Conservation (phyloP, 2,329 filamentous ascomycete genomes). For the Coniochaeta pulveracea region DNA sequence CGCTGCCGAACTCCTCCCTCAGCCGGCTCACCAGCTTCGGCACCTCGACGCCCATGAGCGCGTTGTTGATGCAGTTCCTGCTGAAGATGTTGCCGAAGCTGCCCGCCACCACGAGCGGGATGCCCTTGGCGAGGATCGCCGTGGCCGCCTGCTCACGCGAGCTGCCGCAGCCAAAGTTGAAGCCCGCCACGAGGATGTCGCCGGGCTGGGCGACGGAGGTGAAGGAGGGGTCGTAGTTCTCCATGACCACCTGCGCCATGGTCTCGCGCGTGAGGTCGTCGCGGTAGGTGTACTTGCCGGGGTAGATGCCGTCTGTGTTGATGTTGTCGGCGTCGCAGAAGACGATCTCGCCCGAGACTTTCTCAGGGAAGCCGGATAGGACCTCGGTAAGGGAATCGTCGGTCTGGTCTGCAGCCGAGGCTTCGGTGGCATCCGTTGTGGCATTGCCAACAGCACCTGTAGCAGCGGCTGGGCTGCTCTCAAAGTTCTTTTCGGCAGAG, state of each 20-base stretch:
- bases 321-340: background rate
- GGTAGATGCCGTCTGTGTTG: background rate
- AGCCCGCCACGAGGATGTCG: conserved; percentile 75
- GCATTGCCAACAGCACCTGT: conserved; percentile 13
- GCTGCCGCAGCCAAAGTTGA: conserved; percentile 79
- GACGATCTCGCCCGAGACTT: conserved; percentile 14
- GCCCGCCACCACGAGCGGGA: conserved; percentile 68
- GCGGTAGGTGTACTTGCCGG: conserved; percentile 61
- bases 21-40: conserved; percentile 21
- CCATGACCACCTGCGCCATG: conserved; percentile 88
- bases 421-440: conserved; percentile 10
- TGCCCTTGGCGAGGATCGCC: conserved; percentile 68
- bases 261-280: conserved; percentile 64
- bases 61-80: conserved; percentile 72
- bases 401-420: conserved; percentile 11
- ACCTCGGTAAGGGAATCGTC: conserved; percentile 51
- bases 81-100: conserved; percentile 79
- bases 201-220: conserved; percentile 47
- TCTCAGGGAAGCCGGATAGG: conserved; percentile 76
- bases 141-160: conserved; percentile 84
- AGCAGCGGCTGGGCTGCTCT: conserved; percentile 15
- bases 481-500: conserved; percentile 31
- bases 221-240: conserved; percentile 80
- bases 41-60: conserved; percentile 36
- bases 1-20: conserved; percentile 41